These are phyloP conservation scores for Auxenochlorella protothecoides DNA, from an alignment of 139 green algal genomes.

Conservation along the genomic window DNA sequence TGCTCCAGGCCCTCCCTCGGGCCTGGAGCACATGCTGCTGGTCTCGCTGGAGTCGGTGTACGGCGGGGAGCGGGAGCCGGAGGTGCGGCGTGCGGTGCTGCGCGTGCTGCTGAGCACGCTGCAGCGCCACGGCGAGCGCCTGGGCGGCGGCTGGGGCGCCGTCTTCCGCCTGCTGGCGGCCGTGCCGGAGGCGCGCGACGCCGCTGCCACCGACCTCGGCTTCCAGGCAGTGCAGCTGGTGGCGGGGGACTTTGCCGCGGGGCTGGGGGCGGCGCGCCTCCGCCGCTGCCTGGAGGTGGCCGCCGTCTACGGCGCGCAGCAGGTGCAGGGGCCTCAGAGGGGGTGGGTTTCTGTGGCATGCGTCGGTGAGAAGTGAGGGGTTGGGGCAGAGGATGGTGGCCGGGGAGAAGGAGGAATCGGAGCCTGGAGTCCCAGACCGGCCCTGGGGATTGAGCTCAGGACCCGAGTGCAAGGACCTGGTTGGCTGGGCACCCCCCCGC, in stretches of 20 bases:
- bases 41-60: constrained; percentile 60
- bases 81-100: constrained; percentile 61
- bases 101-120: constrained; percentile 45
- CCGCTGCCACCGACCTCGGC: constrained; percentile 37
- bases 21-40: constrained; percentile 71
- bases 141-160: constrained; percentile 65
- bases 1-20: constrained; percentile 13
- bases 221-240: constrained; percentile 66
- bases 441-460: no score
- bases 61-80: constrained; percentile 39
- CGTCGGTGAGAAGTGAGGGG: no score
- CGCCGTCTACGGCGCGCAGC: constrained; percentile 46
- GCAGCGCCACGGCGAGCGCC: constrained; percentile 57
- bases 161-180: constrained; percentile 63
- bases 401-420: no score
- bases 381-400: no score
- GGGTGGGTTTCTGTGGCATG: no score
- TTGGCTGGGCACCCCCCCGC: no score
- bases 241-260: constrained; percentile 54
- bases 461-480: no score
- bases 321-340: constrained; percentile 7
- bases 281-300: constrained; percentile 48
- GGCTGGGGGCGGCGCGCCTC: constrained; percentile 34
- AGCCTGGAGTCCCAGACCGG: no score
- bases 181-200: constrained; percentile 43